Base-by-base conservation (phyloP, 2,329 filamentous ascomycete genomes). In the Ilyonectria destructans region DNA sequence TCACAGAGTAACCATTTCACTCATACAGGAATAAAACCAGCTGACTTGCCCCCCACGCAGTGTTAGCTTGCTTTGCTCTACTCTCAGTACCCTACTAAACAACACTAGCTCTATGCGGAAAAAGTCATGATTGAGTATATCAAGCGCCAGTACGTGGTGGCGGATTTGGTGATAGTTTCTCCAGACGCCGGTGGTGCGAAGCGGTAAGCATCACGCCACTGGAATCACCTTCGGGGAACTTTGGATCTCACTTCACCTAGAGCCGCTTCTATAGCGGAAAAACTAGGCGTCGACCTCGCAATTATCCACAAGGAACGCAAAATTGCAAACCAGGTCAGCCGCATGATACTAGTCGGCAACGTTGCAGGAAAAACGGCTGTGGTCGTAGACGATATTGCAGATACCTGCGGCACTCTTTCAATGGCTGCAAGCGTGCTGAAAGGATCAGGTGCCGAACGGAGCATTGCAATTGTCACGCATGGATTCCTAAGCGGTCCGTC, bases 291-390 rank as follows among this genome's bases (percentile, higher is more conserved):
- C 55, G 92, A 91, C 69, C 97, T 98, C 80, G 95, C 95, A 6
- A 88, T 98, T 62, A 98, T 98, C 74, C 95, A 97, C 88, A 97
- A 98, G 85, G 95, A 97, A 83, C 93, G 95, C 62, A 92, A 94
- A 2, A 90, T 93, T 3, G 83, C 85, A 65, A 96, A 97, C 77
- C 94, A 96, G 79, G 94, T 97, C 69, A 94, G 92, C 15, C 91
- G 93, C 75, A 97, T 97, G 94, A 93, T 83, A 0, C 90, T 98
- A 31, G 95, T 98, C 56, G 96, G 96, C 70, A 94, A 96, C 71
- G 96, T 98, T 51, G 88, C 90, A 73, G 93, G 93, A 83, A 95
- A 95, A 83, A 91, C 95, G 35, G 95, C 95, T 66, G 97, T 98
- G 77, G 90, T 98, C 55, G 95, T 98, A 63, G 95, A 98, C 80